These are phyloP conservation scores for Curvularia sp. DNA, from an alignment of 2,329 filamentous ascomycete genomes.

Conservation along the genomic window DNA sequence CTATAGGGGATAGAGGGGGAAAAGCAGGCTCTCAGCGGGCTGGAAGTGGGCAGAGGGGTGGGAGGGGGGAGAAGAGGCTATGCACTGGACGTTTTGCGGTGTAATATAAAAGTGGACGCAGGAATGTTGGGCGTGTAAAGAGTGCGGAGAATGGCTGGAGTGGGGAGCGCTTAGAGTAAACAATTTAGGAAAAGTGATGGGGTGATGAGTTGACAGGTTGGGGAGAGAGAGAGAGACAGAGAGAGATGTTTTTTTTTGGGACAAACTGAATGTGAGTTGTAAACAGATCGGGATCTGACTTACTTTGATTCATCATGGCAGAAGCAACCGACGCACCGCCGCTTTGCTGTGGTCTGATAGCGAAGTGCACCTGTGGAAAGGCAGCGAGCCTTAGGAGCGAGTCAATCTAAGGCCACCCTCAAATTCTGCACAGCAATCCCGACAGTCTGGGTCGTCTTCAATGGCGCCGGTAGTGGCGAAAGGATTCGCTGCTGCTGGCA, in stretches of 20 bases:
- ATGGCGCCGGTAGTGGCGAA: constrained; percentile 41
- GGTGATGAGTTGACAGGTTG: not conserved
- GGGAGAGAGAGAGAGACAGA: too few species aligned
- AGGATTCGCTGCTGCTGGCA: constrained; percentile 36
- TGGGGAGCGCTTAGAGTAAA: constrained; percentile 36
- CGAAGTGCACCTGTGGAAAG: constrained; percentile 19
- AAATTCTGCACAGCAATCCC: constrained; percentile 32
- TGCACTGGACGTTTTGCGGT: constrained; percentile 37
- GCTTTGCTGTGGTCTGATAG: constrained; percentile 31
- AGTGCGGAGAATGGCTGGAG: constrained; percentile 49
- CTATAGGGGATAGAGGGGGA: constrained; percentile 41
- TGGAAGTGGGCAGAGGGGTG: constrained; percentile 27
- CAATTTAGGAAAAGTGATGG: constrained; percentile 24
- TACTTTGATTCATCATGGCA: constrained; percentile 51
- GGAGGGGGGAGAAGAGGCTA: constrained; percentile 18
- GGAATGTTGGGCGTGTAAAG: constrained; percentile 44
- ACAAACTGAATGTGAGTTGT: constrained; percentile 36
- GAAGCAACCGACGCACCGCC: constrained; percentile 30
- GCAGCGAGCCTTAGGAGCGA: constrained; percentile 30
- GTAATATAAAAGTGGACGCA: constrained; percentile 40
- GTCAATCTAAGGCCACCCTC: constrained; percentile 35
- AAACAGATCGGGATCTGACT: constrained; percentile 44
- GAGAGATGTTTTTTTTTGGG: constrained; percentile 3
- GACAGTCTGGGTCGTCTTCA: constrained; percentile 35
- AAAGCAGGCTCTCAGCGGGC: constrained; percentile 41